phyloP scores from a whole-genome alignment of 2,329 filamentous ascomycete species.

The Alternaria solani region DNA sequence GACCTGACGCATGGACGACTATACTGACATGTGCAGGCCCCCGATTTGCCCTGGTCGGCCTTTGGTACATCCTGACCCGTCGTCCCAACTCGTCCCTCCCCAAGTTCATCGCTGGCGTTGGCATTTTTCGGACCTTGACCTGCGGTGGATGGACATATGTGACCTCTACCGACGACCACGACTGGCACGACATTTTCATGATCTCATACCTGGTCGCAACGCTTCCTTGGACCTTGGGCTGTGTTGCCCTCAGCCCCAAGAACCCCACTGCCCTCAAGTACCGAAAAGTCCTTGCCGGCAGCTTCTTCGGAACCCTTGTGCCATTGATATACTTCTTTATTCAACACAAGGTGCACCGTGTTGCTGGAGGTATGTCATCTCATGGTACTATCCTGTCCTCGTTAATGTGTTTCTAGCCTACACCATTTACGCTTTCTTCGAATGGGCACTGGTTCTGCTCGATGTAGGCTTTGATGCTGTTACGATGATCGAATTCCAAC shows the following conservation, averaged over 20 bases:
- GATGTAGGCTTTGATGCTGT: conserved; percentile 97
- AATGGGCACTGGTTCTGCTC: conserved; percentile 93
- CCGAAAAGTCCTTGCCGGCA: conserved; percentile 80
- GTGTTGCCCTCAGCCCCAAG: conserved; percentile 83
- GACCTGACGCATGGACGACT: not conserved
- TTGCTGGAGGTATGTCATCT: conserved; percentile 81
- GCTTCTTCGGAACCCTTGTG: conserved; percentile 90
- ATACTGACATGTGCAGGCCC: conserved; percentile 68
- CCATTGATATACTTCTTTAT: conserved; percentile 97
- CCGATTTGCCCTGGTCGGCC: conserved; percentile 85
- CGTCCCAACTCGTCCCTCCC: conserved; percentile 78
- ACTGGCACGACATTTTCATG: conserved; percentile 99
- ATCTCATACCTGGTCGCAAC: conserved; percentile 96
- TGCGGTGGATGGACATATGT: conserved; percentile 99
- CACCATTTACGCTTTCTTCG: conserved; percentile 96
- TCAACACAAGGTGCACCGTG: conserved; percentile 95
- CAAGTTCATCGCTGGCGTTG: conserved; percentile 80
- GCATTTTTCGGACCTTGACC: conserved; percentile 86
- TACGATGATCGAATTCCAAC: conserved; percentile 88
- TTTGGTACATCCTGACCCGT: conserved; percentile 91
- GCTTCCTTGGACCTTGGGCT: conserved; percentile 93
- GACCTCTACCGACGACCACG: conserved; percentile 96
- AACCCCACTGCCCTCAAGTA: conserved; percentile 86
- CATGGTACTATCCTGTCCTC: not conserved
- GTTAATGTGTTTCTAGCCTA: conserved; percentile 71